phyloP scores from a whole-genome alignment of 2,329 filamentous ascomycete genomes.

The Fusarium keratoplasticum region DNA sequence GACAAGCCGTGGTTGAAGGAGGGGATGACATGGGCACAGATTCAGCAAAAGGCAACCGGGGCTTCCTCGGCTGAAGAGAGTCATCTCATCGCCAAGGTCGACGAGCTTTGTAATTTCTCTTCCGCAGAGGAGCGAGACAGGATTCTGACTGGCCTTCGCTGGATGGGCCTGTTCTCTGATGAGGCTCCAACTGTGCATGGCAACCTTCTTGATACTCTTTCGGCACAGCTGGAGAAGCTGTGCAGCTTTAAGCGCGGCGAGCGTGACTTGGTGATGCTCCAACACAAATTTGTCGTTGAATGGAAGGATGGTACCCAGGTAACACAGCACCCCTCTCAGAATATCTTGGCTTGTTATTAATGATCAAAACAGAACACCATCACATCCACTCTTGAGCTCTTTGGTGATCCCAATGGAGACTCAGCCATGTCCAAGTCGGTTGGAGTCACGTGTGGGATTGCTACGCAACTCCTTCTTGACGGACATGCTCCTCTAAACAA shows the following conservation, averaged over 20 bases:
- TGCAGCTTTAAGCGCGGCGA: slow-evolving; percentile 1
- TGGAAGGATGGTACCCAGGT: slow-evolving; percentile 67
- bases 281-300: slow-evolving; percentile 58
- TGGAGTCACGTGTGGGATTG: slow-evolving; percentile 75
- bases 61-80: slow-evolving; percentile 35
- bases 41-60: slow-evolving; percentile 26
- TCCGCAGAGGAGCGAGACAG: slow-evolving; percentile 61
- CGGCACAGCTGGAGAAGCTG: background rate
- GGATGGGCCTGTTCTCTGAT: slow-evolving; percentile 62
- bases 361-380: slow-evolving; percentile 52
- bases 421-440: slow-evolving; percentile 76
- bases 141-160: background rate
- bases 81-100: slow-evolving; percentile 70
- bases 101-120: slow-evolving; percentile 70
- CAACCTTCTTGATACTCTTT: slow-evolving; percentile 49
- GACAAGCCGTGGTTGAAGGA: slow-evolving; percentile 31
- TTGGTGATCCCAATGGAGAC: slow-evolving; percentile 75
- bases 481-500: slow-evolving; percentile 47
- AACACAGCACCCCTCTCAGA: background rate
- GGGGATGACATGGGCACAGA: slow-evolving; percentile 38
- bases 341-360: background rate
- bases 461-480: slow-evolving; percentile 70
- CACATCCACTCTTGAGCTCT: slow-evolving; percentile 73
- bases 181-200: slow-evolving; percentile 66
- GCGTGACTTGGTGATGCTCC: slow-evolving; percentile 13